Conservation (phyloP, 2,329 filamentous ascomycete species). For the Sclerotinia subarctica region DNA sequence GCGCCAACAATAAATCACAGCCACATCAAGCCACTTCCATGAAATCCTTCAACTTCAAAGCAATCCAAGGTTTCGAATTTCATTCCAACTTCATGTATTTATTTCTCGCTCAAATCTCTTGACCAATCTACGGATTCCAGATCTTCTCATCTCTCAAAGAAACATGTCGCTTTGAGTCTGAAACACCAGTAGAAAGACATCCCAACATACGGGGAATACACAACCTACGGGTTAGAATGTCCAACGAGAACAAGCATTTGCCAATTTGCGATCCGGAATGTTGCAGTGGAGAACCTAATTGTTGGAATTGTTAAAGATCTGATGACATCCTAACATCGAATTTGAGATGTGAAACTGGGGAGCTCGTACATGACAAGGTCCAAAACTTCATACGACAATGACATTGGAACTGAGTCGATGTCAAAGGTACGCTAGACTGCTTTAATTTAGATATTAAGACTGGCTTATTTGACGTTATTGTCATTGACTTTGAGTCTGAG, state of each 20-base stretch:
- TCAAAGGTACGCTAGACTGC: background rate
- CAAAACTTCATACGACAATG: background rate
- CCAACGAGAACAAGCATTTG: background rate
- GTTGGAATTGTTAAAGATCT: background rate
- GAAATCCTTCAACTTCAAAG: background rate
- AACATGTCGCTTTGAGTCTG: background rate
- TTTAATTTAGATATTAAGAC: background rate
- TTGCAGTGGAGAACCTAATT: background rate
- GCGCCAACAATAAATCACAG: conserved; percentile 1
- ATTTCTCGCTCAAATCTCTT: no score
- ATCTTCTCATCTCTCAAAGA: background rate
- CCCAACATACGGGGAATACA: background rate
- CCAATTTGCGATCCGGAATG: conserved; percentile 1
- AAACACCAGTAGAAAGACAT: background rate
- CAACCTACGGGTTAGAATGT: background rate
- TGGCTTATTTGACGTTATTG: background rate
- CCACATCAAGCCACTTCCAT: conserved; percentile 2
- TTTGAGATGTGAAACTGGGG: background rate
- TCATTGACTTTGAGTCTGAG: background rate
- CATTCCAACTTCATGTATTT: background rate
- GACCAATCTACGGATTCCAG: background rate
- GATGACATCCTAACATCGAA: background rate
- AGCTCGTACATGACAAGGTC: background rate
- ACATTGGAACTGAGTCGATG: background rate
- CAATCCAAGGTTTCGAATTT: background rate